Evolutionary conservation across 495 filamentous ascomycete genomes (phyloP).

Genomic region (Xylaria flabelliformis): DNA sequence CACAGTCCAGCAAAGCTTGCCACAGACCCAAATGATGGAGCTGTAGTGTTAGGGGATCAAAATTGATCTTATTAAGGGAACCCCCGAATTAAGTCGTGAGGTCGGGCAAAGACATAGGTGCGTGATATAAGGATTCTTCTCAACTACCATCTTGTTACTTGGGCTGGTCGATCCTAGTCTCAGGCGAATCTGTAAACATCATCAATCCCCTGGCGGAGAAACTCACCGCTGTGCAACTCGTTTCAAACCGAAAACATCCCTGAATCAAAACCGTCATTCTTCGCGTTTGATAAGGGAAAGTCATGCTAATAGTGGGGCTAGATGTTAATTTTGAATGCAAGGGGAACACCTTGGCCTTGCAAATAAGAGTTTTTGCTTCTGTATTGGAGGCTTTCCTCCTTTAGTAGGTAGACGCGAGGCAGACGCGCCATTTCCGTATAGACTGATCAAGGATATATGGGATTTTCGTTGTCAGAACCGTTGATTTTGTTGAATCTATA

Average conservation of each 20-base stretch:
- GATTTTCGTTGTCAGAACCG: neutral
- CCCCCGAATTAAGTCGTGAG: neutral
- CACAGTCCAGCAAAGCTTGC: neutral
- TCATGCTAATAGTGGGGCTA: constrained; percentile 27
- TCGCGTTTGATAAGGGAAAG: constrained; percentile 1
- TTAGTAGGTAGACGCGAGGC: constrained; percentile 5
- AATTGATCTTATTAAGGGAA: neutral
- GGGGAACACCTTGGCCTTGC: neutral
- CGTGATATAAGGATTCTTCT: neutral
- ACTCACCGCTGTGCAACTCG: constrained; percentile 21
- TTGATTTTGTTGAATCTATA: neutral
- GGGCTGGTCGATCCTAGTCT: neutral
- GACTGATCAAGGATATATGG: constrained; percentile 1
- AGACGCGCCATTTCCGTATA: neutral
- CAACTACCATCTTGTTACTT: neutral
- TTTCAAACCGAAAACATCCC: constrained; percentile 25
- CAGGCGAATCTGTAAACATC: neutral
- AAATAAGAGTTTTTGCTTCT: constrained; percentile 9
- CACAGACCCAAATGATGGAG: neutral
- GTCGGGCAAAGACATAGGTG: constrained; percentile 2
- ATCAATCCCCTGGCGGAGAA: constrained; percentile 14
- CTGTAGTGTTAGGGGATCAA: constrained; percentile 8
- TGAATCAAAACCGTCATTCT: constrained; percentile 21
- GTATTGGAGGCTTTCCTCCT: neutral
- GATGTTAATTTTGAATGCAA: constrained; percentile 15